Conservation (phyloP, 2,329 filamentous ascomycete genomes). For the Aspergillus transmontanensis region DNA sequence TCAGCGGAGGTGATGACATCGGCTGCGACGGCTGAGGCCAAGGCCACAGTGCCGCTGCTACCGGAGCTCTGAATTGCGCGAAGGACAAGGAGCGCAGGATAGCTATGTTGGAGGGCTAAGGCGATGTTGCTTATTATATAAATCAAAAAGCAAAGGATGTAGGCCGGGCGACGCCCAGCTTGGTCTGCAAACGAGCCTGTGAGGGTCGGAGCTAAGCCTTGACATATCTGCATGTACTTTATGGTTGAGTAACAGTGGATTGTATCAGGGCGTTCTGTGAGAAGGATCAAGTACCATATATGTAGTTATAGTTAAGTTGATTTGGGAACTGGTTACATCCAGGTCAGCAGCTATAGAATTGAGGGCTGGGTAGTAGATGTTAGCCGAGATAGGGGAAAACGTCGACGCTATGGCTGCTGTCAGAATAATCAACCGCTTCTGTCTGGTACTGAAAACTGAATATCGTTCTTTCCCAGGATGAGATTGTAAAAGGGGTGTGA, state of each 20-base stretch:
- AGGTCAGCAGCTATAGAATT: constrained; percentile 36
- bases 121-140: constrained; percentile 48
- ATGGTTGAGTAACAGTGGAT: neutral
- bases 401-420: constrained; percentile 43
- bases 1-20: constrained; percentile 46
- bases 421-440: constrained; percentile 41
- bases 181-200: constrained; percentile 52
- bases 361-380: constrained; percentile 49
- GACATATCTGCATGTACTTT: constrained; percentile 42
- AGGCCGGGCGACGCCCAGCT: constrained; percentile 51
- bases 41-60: constrained; percentile 43
- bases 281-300: constrained; percentile 30
- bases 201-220: constrained; percentile 54
- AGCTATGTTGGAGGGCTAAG: constrained; percentile 42
- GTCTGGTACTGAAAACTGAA: constrained; percentile 34
- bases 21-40: constrained; percentile 44
- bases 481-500: constrained; percentile 2
- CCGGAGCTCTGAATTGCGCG: constrained; percentile 49
- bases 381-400: constrained; percentile 47
- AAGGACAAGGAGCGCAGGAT: constrained; percentile 39
- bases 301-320: constrained; percentile 34
- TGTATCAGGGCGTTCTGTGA: neutral
- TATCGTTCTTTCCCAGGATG: constrained; percentile 17
- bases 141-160: constrained; percentile 48
- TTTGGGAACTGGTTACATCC: constrained; percentile 24